phyloP scores from a whole-genome alignment of 2,329 filamentous ascomycete genomes.

The Cercospora citrullina region DNA sequence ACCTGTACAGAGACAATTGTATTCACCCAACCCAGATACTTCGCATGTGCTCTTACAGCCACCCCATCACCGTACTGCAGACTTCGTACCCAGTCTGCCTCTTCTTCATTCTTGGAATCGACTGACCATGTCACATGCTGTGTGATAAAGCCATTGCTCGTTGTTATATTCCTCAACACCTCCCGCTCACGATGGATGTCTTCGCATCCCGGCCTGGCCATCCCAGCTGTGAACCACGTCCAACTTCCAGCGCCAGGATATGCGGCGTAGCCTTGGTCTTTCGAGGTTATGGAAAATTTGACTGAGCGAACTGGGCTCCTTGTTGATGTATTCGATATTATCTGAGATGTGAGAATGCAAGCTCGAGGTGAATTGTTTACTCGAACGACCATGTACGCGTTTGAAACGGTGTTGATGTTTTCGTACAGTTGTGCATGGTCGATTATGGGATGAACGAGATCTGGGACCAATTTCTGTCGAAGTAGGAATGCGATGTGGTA shows the following conservation, averaged over 20 bases:
- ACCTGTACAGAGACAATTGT: neutral
- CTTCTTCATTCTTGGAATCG: neutral
- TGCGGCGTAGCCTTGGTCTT: neutral
- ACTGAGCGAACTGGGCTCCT: neutral
- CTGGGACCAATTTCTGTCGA: neutral
- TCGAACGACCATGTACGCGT: neutral
- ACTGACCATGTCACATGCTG: neutral
- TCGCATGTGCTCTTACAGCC: neutral
- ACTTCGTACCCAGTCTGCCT: neutral
- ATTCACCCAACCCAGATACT: neutral
- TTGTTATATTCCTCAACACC: neutral
- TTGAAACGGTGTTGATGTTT: neutral
- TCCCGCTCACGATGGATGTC: neutral
- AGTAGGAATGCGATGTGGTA: neutral
- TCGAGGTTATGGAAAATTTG: neutral
- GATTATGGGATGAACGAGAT: neutral
- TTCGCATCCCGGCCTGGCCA: neutral
- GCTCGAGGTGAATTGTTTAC: neutral
- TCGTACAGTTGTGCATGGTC: neutral
- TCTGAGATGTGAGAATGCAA: neutral
- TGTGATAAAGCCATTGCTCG: neutral
- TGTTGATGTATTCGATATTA: neutral
- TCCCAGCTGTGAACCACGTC: neutral
- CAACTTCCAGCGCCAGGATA: neutral
- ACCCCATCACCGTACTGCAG: neutral